Evolutionary conservation across 2,329 filamentous ascomycete genomes (phyloP), one percentile per base, ranked within the genome.

Genomic region (Clarireedia sp.): DNA sequence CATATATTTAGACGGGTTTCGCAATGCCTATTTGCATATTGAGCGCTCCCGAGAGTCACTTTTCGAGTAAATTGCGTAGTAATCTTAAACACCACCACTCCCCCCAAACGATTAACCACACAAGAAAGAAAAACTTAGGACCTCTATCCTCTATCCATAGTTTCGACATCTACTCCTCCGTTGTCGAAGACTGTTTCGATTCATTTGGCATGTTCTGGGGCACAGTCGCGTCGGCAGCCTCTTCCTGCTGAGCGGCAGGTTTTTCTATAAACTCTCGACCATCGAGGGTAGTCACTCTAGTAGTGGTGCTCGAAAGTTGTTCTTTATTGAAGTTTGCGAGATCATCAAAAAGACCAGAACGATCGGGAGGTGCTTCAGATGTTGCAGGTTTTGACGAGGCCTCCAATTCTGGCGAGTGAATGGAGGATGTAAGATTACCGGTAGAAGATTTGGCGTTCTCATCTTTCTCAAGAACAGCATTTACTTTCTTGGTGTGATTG

Each of bases 401-500:
- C 6, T n/a, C 33, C 7, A 44, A 2, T 7, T 7, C 9, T 36
- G 36, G 24, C 12, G 9, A 3, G 4, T 33, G 29, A 5, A 4
- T 33, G 29, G 10, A 12, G 12, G 29, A n/a, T n/a, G n/a, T n/a
- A n/a, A n/a, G 12, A 10, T 2, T 9, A 16, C 23, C 21, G 16
- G 36, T 33, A 17, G 45, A 19, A 19, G n/a, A 19, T 23, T 8
- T 14, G 48, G 21, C 36, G 19, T 26, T 6, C 16, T 24, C 19
- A 24, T 44, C 40, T 45, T 59, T 59, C 21, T 60, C 59, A 5
- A 67, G 48, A 8, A 54, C 50, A 21, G 63, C 61, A 16, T 65
- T 67, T 5, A 66, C 62, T 48, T 66, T 62, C 16, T 61, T 51
- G 8, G 60, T 55, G 49, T 70, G 69, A 37, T 67, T 64, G 26